phyloP scores from a whole-genome alignment of 192 early-diverging fungal genomes.

The Chytriomyces confervae region DNA sequence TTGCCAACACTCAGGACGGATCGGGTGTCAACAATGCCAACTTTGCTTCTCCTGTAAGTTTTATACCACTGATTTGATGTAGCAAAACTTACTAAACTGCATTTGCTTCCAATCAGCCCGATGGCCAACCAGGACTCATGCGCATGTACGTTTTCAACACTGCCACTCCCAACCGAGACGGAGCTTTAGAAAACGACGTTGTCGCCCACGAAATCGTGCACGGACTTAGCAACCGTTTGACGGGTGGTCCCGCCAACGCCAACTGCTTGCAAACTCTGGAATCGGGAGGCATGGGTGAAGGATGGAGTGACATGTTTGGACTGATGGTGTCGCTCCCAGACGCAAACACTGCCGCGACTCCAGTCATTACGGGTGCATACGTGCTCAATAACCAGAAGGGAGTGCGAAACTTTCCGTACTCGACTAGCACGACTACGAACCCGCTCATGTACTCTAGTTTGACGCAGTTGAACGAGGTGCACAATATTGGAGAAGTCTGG shows the following conservation, averaged over 20 bases:
- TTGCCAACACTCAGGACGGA: constrained; percentile 68
- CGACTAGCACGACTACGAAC: constrained; percentile 50
- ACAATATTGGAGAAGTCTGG: constrained; percentile 70
- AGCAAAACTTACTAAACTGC: neutral
- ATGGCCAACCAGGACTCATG: constrained; percentile 60
- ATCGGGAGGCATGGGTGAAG: constrained; percentile 71
- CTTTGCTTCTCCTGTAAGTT: constrained; percentile 43
- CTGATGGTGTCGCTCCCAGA: constrained; percentile 43
- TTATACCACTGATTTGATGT: neutral
- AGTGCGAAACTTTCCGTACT: constrained; percentile 9
- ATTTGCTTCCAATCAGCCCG: constrained; percentile 70
- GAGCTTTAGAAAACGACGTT: constrained; percentile 65
- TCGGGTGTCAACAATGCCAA: constrained; percentile 69
- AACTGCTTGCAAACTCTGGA: constrained; percentile 61
- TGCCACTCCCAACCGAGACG: constrained; percentile 62
- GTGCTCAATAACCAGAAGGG: constrained; percentile 13
- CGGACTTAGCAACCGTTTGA: constrained; percentile 69
- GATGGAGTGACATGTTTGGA: constrained; percentile 64
- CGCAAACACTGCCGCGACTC: constrained; percentile 55
- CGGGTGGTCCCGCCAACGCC: constrained; percentile 68
- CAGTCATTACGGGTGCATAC: neutral
- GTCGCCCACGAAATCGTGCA: constrained; percentile 65
- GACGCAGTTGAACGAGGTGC: constrained; percentile 49
- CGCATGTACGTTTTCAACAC: constrained; percentile 31
- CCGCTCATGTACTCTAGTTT: constrained; percentile 45